Base-by-base conservation (phyloP, 2,329 filamentous ascomycete species). In the Aschersonia sp. region DNA sequence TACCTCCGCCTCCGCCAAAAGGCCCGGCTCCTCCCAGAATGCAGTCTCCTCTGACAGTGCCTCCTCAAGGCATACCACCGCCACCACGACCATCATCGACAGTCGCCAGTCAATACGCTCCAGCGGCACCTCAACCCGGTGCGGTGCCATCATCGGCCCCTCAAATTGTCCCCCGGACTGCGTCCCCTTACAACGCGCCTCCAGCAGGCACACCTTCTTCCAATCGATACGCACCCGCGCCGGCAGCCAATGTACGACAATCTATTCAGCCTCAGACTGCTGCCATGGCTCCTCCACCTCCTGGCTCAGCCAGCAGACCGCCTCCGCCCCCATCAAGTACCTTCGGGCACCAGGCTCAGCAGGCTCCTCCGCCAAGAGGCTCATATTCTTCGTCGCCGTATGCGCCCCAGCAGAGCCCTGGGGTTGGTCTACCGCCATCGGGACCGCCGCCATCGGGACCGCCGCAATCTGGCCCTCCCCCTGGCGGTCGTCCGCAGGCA, bases 151-250 rank as follows among this genome's bases (percentile, higher is more conserved):
- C 73, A 5, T 66, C 73, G 50, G 56, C 64, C 47, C 76, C 76
- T 43, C 73, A 80, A 42, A 75, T 78, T 28, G 75, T 87, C 46
- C 76, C 81, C 29, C 81, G 88, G 53, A 88, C 84, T 31, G 75
- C 84, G 4, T 95, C 89, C 30, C 89, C 89, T 5, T 96, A 95
- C 65, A 88, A 89, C 58, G 78, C 84, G 40, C 85, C 89, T 47
- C 85, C 86, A 5, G 70, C 81, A 31, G 75, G 72, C 20, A 71
- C 78, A 4, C 81, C 85, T n/a, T 78, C 83, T 5, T 75, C 80
- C 7, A 87, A 80, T 67, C 74, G 87, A 58, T 94, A 94, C 62
- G 82, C 85, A 10, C 84, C 85, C 9, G 71, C 77, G 46, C 79
- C 83, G 43, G 68, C 76, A 12, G 61, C 75, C 29, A 20, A 20